Evolutionary conservation across 345 rosid species (phyloP).

Genomic region (Pelargonium nanum): DNA sequence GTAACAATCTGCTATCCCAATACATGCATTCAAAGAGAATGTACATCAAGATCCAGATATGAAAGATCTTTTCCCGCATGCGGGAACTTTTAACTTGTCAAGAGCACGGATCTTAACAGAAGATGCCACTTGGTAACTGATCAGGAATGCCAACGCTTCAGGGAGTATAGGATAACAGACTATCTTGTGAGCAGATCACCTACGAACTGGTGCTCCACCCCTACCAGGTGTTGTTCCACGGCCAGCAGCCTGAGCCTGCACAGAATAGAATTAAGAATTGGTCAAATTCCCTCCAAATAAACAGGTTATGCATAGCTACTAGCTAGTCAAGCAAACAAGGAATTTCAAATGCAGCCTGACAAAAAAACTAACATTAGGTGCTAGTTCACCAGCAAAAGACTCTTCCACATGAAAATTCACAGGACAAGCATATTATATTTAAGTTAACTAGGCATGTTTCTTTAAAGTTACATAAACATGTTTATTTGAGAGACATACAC

Average conservation of each 20-base stretch:
- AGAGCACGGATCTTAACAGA: no score
- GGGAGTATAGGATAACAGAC: not conserved
- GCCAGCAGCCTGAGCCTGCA: conserved; percentile 68
- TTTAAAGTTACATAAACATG: not conserved
- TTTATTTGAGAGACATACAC: not conserved
- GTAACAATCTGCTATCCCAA: no score
- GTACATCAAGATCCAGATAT: no score
- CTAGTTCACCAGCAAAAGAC: not conserved
- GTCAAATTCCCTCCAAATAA: not conserved
- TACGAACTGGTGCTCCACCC: conserved; percentile 69
- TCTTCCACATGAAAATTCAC: not conserved
- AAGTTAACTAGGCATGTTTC: no score
- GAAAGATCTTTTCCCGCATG: no score
- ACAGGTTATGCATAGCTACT: conserved; percentile 4
- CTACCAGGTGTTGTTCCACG: conserved; percentile 71
- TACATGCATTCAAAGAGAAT: no score
- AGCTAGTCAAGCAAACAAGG: no score
- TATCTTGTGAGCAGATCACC: conserved; percentile 17
- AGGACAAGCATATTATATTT: not conserved
- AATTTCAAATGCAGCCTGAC: not conserved
- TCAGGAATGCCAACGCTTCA: not conserved
- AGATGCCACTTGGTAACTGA: not conserved
- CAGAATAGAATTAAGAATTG: conserved; percentile 1
- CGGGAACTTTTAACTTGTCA: no score
- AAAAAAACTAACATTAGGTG: not conserved